Conservation (phyloP, 2,329 filamentous ascomycete genomes). For the Colletotrichum gigasporum region DNA sequence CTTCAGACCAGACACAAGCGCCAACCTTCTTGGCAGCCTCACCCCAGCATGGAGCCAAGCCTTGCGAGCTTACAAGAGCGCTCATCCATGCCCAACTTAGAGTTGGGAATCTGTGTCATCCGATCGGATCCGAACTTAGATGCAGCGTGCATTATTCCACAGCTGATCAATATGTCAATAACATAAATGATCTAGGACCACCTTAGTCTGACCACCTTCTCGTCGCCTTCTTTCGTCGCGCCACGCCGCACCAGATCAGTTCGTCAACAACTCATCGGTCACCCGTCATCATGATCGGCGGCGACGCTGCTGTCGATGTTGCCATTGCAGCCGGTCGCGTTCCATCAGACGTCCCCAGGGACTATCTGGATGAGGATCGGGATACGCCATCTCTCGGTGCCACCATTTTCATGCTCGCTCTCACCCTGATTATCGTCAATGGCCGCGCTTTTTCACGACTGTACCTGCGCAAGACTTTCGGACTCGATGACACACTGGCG, state of each 20-base stretch:
- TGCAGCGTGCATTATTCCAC: neutral
- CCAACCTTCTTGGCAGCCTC: conserved; percentile 30
- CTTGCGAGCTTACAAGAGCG: neutral
- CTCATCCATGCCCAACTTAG: conserved; percentile 9
- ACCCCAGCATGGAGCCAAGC: neutral
- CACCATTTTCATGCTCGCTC: conserved; percentile 47
- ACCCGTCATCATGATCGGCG: conserved; percentile 19
- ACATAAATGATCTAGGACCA: conserved; percentile 16
- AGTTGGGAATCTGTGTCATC: conserved; percentile 32
- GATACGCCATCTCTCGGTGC: conserved; percentile 49
- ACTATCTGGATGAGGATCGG: conserved; percentile 46
- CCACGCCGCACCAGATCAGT: neutral
- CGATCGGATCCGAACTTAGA: conserved; percentile 18
- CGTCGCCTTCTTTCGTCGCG: neutral
- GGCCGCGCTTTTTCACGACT: conserved; percentile 45
- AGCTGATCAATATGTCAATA: neutral
- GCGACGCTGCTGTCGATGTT: conserved; percentile 33
- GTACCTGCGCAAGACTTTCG: conserved; percentile 47
- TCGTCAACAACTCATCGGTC: neutral
- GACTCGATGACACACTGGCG: conserved; percentile 49
- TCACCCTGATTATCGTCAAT: conserved; percentile 46
- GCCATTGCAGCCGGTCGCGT: conserved; percentile 48
- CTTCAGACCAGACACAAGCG: conserved; percentile 27
- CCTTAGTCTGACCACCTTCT: neutral
- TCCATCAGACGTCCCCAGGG: conserved; percentile 43